Base-by-base conservation (phyloP, 768 basidiomycete genomes). In the Lanmaoa rubissima region DNA sequence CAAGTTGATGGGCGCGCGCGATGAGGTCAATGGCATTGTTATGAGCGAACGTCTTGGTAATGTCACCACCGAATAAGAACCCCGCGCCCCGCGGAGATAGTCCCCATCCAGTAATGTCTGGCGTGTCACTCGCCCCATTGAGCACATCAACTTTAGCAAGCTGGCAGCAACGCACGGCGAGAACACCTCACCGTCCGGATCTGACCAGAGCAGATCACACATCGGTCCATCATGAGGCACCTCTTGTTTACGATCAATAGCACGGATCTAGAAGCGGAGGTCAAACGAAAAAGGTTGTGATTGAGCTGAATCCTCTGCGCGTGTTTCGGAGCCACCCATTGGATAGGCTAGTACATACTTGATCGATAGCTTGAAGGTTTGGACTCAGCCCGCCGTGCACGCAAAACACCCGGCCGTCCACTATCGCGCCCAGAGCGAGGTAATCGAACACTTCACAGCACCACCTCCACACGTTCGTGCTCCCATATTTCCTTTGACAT, bases 361-460 rank as follows among this genome's bases (percentile, higher is more conserved):
- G 91, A 79, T 98, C 95, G 60, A 97, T 85, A 21, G 79, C 82
- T 57, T 85, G 84, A 53, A 97, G 76, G 73, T 87, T 90, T 11
- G 96, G 95, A 73, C 93, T 96, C 65, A 98, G 75, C 10, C 95
- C 96, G 1, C 96, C 96, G 75, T 98, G 96, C 47, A 98, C 94
- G 73, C 96, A 98, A 69, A 98, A 95, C 55, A 98, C 95, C 56
- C 91, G 80, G 8, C 94, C 96, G 70, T 98, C 96, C n/a, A 98
- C 94, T 63, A 98, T 86, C 17, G 96, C 96, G 13, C 90, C 94
- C 40, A 98, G 77, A 31, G 92, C 91, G 46, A 98, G 84, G 73
- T 97, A 98, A 71, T 98, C 96, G 64, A 99, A 99, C 10, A 98
- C 94, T 67, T 98, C 95, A 71, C 94, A 98, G 73, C 95, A 98